Percentiles rank a stretch among this genome's conserved stretches.
Evolutionary conservation across 2,329 filamentous ascomycete genomes (phyloP).

Genomic region (Apiospora hydei): DNA sequence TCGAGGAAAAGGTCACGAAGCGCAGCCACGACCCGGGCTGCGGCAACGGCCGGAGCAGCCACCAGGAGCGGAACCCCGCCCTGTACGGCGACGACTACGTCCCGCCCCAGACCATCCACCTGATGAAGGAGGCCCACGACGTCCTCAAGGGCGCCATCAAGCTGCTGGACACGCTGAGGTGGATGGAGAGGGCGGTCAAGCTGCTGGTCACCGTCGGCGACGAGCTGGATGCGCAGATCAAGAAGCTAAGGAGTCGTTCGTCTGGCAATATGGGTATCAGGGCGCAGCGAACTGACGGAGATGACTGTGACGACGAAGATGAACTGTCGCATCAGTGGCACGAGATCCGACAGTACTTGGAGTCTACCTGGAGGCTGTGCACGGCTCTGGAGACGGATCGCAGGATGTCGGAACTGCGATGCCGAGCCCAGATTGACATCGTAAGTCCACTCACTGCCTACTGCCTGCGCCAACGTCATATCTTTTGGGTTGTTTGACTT

Average conservation of each 20-base stretch:
- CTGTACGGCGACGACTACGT: constrained; percentile 43
- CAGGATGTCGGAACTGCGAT: constrained; percentile 54
- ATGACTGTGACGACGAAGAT: constrained; percentile 35
- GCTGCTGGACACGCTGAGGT: constrained; percentile 53
- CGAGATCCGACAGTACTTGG: constrained; percentile 55
- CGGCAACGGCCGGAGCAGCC: background rate
- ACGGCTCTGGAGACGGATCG: constrained; percentile 54
- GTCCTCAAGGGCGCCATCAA: constrained; percentile 54
- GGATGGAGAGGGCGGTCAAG: constrained; percentile 56
- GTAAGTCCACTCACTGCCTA: constrained; percentile 37
- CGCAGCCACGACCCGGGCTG: background rate
- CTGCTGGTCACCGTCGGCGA: constrained; percentile 53
- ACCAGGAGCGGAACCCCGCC: background rate
- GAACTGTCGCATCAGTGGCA: constrained; percentile 52
- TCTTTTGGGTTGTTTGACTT: too few species aligned
- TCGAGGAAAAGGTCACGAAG: constrained; percentile 37
- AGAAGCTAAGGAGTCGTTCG: constrained; percentile 33
- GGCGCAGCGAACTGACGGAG: constrained; percentile 24
- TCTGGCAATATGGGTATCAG: constrained; percentile 25
- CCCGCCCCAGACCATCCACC: constrained; percentile 52
- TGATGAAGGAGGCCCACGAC: constrained; percentile 57
- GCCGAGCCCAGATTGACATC: constrained; percentile 55
- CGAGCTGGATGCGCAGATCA: constrained; percentile 46
- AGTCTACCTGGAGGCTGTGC: constrained; percentile 51
- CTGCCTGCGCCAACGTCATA: background rate